These are phyloP conservation scores for Turnera subulata DNA, from an alignment of 345 rosid genomes.

Conservation along the genomic window DNA sequence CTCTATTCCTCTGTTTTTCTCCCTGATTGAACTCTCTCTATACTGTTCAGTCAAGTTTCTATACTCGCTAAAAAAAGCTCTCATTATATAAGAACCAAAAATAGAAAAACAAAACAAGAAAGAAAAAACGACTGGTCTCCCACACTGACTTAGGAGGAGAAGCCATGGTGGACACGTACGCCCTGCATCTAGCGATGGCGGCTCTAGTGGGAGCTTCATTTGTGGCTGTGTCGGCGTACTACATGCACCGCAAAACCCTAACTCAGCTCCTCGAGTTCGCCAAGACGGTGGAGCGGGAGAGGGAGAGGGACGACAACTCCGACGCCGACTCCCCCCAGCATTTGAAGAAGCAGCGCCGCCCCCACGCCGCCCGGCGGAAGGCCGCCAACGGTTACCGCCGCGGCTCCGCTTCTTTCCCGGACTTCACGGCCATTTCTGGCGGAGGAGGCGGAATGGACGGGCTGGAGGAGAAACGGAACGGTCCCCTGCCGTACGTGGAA, in stretches of 20 bases:
- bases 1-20: neutral
- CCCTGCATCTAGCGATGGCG: conserved; percentile 87
- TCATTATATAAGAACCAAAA: neutral
- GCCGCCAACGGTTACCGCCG: conserved; percentile 54
- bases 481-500: conserved; percentile 46
- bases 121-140: neutral
- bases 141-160: neutral
- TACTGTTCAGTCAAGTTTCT: neutral
- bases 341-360: conserved; percentile 38
- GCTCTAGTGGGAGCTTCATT: conserved; percentile 95
- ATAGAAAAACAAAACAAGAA: neutral
- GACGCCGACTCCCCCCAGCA: conserved; percentile 52
- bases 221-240: conserved; percentile 87
- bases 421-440: conserved; percentile 54
- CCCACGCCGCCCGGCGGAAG: conserved; percentile 36
- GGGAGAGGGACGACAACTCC: conserved; percentile 40
- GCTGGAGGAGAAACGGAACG: conserved; percentile 55
- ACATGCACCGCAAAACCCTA: conserved; percentile 91
- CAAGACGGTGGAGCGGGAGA: conserved; percentile 56
- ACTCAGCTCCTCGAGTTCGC: conserved; percentile 88
- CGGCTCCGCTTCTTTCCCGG: conserved; percentile 71
- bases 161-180: conserved; percentile 82
- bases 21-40: neutral
- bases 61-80: neutral
- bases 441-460: conserved; percentile 32